Percentiles rank a stretch among this genome's conserved stretches.
Evolutionary conservation across 768 basidiomycete genomes (phyloP).

Genomic region (Mycena amicta): DNA sequence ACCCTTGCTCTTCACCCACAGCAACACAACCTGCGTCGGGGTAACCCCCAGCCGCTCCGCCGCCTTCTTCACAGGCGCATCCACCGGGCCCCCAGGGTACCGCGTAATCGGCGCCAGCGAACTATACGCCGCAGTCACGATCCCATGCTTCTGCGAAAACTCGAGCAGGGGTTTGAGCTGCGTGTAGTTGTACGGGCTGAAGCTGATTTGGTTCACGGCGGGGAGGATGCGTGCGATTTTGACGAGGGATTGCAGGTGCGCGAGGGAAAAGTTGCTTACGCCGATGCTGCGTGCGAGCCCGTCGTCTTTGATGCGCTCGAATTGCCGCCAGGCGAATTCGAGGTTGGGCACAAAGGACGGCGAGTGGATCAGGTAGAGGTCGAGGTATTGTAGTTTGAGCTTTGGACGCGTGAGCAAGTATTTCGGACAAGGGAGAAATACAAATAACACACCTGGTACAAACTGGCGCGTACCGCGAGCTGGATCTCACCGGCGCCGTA

Average conservation of each 20-base stretch:
- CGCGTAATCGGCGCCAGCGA: slow-evolving; percentile 61
- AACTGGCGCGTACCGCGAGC: slow-evolving; percentile 46
- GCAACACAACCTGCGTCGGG: slow-evolving; percentile 66
- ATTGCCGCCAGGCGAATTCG: slow-evolving; percentile 48
- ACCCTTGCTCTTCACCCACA: slow-evolving; percentile 71
- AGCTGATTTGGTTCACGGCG: slow-evolving; percentile 67
- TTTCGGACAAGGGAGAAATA: too few species aligned
- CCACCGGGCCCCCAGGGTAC: slow-evolving; percentile 67
- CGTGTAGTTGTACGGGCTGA: slow-evolving; percentile 63
- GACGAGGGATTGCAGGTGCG: slow-evolving; percentile 55
- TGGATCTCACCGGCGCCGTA: slow-evolving; percentile 45
- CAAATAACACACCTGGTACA: slow-evolving; percentile 53
- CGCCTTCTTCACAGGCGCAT: slow-evolving; percentile 52
- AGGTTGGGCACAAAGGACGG: slow-evolving; percentile 40
- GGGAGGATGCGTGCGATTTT: slow-evolving; percentile 58
- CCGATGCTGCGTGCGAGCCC: slow-evolving; percentile 62
- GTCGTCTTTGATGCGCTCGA: slow-evolving; percentile 41
- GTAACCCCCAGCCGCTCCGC: slow-evolving; percentile 60
- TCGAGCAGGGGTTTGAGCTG: slow-evolving; percentile 49
- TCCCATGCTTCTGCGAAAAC: slow-evolving; percentile 50
- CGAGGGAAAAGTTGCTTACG: slow-evolving; percentile 67
- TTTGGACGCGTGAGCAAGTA: slow-evolving; percentile 27
- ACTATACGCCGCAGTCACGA: slow-evolving; percentile 60
- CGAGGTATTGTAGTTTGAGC: slow-evolving; percentile 63
- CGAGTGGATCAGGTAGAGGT: slow-evolving; percentile 71